These are phyloP conservation scores for Pelargonium australe DNA, from an alignment of 441 rosid genomes.

Conservation along the genomic window DNA sequence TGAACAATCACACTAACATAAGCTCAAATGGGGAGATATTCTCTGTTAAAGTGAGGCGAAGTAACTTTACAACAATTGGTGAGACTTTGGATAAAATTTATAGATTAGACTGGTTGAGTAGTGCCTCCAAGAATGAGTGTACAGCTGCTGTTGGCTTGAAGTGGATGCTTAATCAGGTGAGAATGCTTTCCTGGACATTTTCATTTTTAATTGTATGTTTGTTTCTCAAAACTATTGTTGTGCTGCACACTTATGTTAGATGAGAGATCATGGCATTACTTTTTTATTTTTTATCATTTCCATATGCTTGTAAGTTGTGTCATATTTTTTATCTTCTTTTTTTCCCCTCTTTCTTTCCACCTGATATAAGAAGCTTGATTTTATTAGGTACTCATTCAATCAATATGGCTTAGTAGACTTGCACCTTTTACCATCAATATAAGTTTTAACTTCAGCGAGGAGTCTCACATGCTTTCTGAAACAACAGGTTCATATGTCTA, in stretches of 20 bases:
- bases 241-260: background rate
- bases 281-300: no score
- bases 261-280: background rate
- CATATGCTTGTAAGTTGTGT: background rate
- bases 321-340: background rate
- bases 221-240: background rate
- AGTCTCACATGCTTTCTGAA: no score
- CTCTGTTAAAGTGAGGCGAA: slow-evolving; percentile 78
- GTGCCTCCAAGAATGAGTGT: slow-evolving; percentile 94
- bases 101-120: slow-evolving; percentile 81
- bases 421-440: background rate
- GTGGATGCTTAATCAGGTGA: slow-evolving; percentile 99
- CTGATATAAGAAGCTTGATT: background rate
- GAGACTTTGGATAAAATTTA: slow-evolving; percentile 80
- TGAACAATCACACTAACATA: slow-evolving; percentile 85
- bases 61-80: slow-evolving; percentile 55
- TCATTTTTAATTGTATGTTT: background rate
- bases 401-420: background rate
- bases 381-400: background rate
- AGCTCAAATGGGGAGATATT: slow-evolving; percentile 96
- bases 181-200: background rate
- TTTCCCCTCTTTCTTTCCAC: background rate
- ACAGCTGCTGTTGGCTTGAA: slow-evolving; percentile 91
- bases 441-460: no score
- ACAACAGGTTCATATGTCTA: background rate